Evolutionary conservation across 1,284 basidiomycete species (phyloP).

Genomic region (Malassezia restricta): DNA sequence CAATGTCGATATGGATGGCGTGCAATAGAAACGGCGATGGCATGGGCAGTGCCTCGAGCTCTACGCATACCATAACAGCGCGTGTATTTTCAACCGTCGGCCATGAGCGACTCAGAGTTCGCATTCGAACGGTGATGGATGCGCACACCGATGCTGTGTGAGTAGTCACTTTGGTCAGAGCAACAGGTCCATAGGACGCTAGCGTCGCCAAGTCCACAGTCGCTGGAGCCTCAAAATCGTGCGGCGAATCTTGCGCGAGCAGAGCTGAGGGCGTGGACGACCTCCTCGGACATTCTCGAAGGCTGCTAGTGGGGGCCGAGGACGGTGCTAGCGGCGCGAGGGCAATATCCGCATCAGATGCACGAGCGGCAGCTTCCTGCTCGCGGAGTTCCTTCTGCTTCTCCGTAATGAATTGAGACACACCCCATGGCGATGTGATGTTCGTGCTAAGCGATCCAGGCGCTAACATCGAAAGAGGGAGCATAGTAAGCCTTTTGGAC

Average conservation of each 20-base stretch:
- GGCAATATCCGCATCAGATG: conserved; percentile 11
- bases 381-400: neutral
- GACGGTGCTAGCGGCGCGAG: neutral
- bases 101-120: conserved; percentile 13
- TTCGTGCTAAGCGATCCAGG: neutral
- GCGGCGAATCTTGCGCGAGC: neutral
- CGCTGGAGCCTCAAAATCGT: neutral
- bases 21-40: neutral
- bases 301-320: too few relatives aligned
- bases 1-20: neutral
- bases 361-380: conserved; percentile 2
- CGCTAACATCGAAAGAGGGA: conserved; percentile 7
- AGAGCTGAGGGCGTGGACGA: neutral
- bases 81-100: neutral
- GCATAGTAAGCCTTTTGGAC: conserved; percentile 1
- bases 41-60: conserved; percentile 20
- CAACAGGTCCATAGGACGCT: neutral
- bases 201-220: conserved; percentile 5
- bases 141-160: neutral
- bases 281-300: neutral
- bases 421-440: conserved; percentile 1
- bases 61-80: conserved; percentile 21
- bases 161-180: neutral
- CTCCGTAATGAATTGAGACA: neutral
- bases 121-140: conserved; percentile 20